These are phyloP conservation scores for Kluyveromyces sp. DNA, from an alignment of 1,139 yeast species.

Conservation along the genomic window DNA sequence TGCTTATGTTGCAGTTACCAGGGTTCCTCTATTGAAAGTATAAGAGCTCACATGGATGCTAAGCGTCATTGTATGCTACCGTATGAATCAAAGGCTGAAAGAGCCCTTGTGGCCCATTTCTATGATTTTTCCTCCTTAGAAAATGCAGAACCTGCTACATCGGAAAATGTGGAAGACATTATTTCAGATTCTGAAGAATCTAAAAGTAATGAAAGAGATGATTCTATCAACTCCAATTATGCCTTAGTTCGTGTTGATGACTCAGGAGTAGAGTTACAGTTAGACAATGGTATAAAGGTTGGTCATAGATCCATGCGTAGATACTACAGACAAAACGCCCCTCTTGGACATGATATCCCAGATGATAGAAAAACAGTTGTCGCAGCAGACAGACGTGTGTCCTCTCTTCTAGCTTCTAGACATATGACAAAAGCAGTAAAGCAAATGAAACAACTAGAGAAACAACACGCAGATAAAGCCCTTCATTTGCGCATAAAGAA, in stretches of 20 bases:
- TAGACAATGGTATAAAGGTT: conserved; percentile 56
- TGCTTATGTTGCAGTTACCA: conserved; percentile 80
- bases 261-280: conserved; percentile 48
- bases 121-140: conserved; percentile 78
- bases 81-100: conserved; percentile 76
- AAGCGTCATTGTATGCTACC: conserved; percentile 88
- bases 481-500: conserved; percentile 42
- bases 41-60: conserved; percentile 79
- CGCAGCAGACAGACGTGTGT: conserved; percentile 49
- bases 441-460: conserved; percentile 40
- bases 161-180: neutral
- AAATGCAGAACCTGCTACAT: conserved; percentile 19
- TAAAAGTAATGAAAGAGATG: conserved; percentile 31
- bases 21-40: conserved; percentile 77
- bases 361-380: conserved; percentile 40
- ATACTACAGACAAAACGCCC: conserved; percentile 50
- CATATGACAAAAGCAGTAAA: conserved; percentile 38
- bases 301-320: conserved; percentile 63
- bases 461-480: conserved; percentile 40
- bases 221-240: conserved; percentile 28
- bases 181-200: conserved; percentile 14
- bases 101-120: conserved; percentile 69
- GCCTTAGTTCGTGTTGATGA: conserved; percentile 38
- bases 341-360: conserved; percentile 16
- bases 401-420: conserved; percentile 36